A percentile compares a stretch with the other conserved stretches of the same genome.
Evolutionary conservation across 345 rosid species (phyloP).

Genomic region (Eucalyptus virginea): DNA sequence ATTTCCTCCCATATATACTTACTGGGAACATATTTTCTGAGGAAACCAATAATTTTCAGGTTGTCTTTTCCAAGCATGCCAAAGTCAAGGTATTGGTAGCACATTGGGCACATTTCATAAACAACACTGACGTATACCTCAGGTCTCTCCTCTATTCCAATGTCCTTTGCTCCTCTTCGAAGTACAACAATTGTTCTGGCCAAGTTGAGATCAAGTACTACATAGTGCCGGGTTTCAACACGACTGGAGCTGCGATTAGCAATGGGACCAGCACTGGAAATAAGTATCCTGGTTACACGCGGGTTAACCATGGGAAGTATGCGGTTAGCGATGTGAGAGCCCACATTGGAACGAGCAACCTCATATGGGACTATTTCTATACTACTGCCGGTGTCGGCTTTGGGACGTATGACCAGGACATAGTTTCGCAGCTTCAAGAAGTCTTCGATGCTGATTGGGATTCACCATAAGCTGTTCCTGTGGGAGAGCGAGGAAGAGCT

Average conservation of each 20-base stretch:
- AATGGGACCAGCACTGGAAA: slow-evolving; percentile 46
- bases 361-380: slow-evolving; percentile 75
- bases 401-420: slow-evolving; percentile 42
- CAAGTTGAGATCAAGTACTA: slow-evolving; percentile 71
- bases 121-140: slow-evolving; percentile 53
- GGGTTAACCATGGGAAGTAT: slow-evolving; percentile 77
- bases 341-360: slow-evolving; percentile 69
- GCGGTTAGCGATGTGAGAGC: slow-evolving; percentile 58
- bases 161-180: slow-evolving; percentile 53
- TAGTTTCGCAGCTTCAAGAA: slow-evolving; percentile 63
- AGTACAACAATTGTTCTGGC: slow-evolving; percentile 48
- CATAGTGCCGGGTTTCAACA: slow-evolving; percentile 56
- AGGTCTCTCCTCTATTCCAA: slow-evolving; percentile 60
- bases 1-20: neutral
- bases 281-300: slow-evolving; percentile 40
- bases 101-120: slow-evolving; percentile 55
- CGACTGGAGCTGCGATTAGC: slow-evolving; percentile 47
- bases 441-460: slow-evolving; percentile 83
- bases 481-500: slow-evolving; percentile 11
- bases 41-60: slow-evolving; percentile 10
- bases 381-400: slow-evolving; percentile 73
- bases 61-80: slow-evolving; percentile 72
- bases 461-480: slow-evolving; percentile 55
- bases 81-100: slow-evolving; percentile 68
- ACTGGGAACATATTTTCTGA: neutral